Conservation (phyloP, 2,329 filamentous ascomycete species). For the Calonectria crousiana region DNA sequence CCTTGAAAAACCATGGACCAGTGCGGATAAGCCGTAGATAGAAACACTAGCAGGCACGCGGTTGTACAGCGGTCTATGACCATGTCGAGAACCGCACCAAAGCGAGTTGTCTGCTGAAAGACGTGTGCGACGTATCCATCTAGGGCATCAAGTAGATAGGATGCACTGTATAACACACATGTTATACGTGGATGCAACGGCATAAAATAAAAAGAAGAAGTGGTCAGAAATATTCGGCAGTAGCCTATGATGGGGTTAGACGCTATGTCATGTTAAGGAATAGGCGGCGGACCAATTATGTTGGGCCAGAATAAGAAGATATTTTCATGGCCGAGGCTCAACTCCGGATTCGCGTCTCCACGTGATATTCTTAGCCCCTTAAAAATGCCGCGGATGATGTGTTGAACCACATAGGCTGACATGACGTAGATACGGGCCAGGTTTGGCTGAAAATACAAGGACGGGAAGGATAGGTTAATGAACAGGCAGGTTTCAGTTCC, state of each 20-base stretch:
- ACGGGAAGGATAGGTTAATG: neutral
- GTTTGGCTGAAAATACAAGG: neutral
- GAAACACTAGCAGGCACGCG: neutral
- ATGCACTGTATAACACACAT: neutral
- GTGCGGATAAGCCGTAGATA: neutral
- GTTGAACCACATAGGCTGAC: neutral
- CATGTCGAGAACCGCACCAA: neutral
- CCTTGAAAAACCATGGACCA: neutral
- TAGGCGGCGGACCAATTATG: neutral
- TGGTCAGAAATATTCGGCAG: neutral
- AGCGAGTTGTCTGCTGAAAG: neutral
- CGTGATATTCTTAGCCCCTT: neutral
- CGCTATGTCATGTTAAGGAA: neutral
- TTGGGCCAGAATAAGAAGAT: neutral
- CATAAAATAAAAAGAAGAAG: neutral
- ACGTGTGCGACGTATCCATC: neutral
- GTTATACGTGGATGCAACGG: neutral
- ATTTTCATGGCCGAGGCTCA: neutral
- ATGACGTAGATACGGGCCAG: neutral
- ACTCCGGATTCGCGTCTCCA: neutral
- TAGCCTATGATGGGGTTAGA: neutral
- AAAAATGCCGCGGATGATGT: neutral
- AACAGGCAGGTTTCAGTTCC: neutral
- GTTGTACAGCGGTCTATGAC: neutral
- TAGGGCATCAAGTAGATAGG: neutral